Evolutionary conservation across 2,329 filamentous ascomycete species (phyloP).

Genomic region (Penicillium palitans): DNA sequence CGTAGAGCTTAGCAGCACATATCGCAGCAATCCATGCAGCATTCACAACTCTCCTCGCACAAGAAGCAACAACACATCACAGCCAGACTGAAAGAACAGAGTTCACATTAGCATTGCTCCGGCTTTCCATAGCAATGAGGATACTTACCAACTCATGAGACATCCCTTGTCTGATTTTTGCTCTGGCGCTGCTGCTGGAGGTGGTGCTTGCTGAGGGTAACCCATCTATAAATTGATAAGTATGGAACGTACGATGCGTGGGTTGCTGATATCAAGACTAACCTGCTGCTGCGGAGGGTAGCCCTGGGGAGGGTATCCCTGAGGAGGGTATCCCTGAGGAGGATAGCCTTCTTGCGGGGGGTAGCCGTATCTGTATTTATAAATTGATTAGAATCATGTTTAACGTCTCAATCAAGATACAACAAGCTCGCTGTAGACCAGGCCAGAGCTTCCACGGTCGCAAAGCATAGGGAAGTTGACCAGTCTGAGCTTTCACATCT

Average conservation of each 20-base stretch:
- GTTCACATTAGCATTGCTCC: slow-evolving; percentile 12
- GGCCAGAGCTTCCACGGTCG: neutral
- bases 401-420: neutral
- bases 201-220: slow-evolving; percentile 16
- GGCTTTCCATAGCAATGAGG: neutral
- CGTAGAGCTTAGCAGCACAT: slow-evolving; percentile 36
- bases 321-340: neutral
- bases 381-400: neutral
- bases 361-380: slow-evolving; percentile 23
- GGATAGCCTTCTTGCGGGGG: neutral
- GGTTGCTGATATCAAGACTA: neutral
- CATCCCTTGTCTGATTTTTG: slow-evolving; percentile 38
- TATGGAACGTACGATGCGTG: too few relatives aligned
- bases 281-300: slow-evolving; percentile 20
- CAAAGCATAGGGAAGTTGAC: neutral
- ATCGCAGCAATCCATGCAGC: slow-evolving; percentile 58
- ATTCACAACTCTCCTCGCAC: slow-evolving; percentile 64
- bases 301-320: slow-evolving; percentile 20
- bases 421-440: neutral
- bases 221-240: neutral
- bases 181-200: slow-evolving; percentile 35
- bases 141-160: slow-evolving; percentile 52
- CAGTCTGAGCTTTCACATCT: too few relatives aligned
- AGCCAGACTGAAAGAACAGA: slow-evolving; percentile 46
- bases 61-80: slow-evolving; percentile 64